Evolutionary conservation across 2,329 filamentous ascomycete genomes (phyloP), one percentile per base, ranked within the genome.

Genomic region (Dothideomycetes sp.): DNA sequence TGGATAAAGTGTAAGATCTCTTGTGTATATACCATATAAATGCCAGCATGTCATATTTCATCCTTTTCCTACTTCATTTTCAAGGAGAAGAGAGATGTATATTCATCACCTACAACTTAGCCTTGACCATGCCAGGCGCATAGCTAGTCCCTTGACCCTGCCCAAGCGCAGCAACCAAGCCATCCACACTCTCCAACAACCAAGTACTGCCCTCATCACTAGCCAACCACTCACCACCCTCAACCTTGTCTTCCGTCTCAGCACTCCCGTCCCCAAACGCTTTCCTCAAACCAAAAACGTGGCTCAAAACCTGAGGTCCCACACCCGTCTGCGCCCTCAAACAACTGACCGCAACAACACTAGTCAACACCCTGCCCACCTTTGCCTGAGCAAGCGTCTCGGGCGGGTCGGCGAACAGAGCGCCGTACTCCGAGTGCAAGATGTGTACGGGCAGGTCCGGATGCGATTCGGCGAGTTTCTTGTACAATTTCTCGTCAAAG

Each of bases 381-480:
- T 69, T 72, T 0, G 68, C 69, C n/a, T 23, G 44, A n/a, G 43
- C 39, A 3, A 48, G 44, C 25, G 50, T 44, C 7, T 41, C 53
- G 1, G 69, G 59, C 1, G 83, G 84, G 50, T 91, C 81, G 0
- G 81, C 73, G 25, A 93, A 76, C 10, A 91, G 59, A 1, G 75
- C 76, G 0, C 78, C 78, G 57, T 93, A 93, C 56, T 89, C 80
- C 36, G 71, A 73, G 49, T 78, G 70, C 11, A 91, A 65, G 50
- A 93, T 91, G 54, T 85, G 79, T 3, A 88, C 81, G 0, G 85
- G 85, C 17, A 93, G 63, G 56, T 91, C 85, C 0, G 85, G 85
- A 56, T 93, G 85, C 9, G 80, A 78, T n/a, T 71, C 69, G 0
- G 75, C 82, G 1, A 93, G 74, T 61, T 82, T 84, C 36, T 69